phyloP scores from a whole-genome alignment of 106 monocot species.

The Iris macrosiphon region DNA sequence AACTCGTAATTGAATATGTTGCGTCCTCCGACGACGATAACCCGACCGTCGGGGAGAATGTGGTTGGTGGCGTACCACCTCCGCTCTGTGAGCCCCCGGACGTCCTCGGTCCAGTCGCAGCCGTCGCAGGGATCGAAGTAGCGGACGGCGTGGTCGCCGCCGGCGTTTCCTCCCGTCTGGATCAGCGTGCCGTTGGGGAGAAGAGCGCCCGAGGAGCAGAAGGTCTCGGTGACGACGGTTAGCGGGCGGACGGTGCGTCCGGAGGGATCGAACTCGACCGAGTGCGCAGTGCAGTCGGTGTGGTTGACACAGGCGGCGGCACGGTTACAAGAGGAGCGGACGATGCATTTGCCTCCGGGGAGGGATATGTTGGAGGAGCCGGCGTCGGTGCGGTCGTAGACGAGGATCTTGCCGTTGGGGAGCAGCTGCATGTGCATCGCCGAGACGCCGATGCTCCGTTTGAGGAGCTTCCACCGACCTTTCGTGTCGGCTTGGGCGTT shows the following conservation, averaged over 20 bases:
- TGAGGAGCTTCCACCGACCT: slow-evolving; percentile 16
- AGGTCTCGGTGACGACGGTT: slow-evolving; percentile 22
- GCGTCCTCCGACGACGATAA: slow-evolving; percentile 22
- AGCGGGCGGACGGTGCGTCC: slow-evolving; percentile 14
- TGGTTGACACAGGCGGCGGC: neutral
- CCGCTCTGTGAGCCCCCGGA: neutral
- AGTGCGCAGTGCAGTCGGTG: slow-evolving; percentile 20
- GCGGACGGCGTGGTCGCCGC: slow-evolving; percentile 17
- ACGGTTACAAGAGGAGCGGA: no score
- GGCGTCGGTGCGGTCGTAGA: slow-evolving; percentile 24
- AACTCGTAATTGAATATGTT: slow-evolving; percentile 26
- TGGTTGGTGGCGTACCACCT: slow-evolving; percentile 26
- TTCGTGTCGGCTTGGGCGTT: neutral
- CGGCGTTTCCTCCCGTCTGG: slow-evolving; percentile 17
- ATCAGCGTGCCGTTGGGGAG: slow-evolving; percentile 11
- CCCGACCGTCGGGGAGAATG: slow-evolving; percentile 9
- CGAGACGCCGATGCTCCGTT: slow-evolving; percentile 18
- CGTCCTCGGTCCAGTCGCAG: slow-evolving; percentile 21
- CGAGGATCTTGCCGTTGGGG: slow-evolving; percentile 10
- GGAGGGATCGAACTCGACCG: slow-evolving; percentile 15
- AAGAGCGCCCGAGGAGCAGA: slow-evolving; percentile 24
- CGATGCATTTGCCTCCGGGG: slow-evolving; percentile 3
- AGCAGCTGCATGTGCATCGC: slow-evolving; percentile 29
- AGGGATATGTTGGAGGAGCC: slow-evolving; percentile 26
- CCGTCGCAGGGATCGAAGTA: slow-evolving; percentile 5